Evolutionary conservation across 331 rosid genomes (phyloP).

Genomic region (Acacia pycnantha): DNA sequence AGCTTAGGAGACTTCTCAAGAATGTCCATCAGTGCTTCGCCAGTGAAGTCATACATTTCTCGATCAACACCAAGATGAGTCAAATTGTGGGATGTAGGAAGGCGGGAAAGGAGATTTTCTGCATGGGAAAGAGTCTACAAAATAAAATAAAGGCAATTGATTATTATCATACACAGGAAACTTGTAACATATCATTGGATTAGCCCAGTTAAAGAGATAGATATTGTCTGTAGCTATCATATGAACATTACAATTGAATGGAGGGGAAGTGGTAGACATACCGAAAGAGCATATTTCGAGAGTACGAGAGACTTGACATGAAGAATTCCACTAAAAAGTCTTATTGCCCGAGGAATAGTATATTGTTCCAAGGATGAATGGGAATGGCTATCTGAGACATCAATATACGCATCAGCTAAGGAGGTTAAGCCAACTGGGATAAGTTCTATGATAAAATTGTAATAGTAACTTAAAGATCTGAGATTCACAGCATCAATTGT

Average conservation of each 20-base stretch:
- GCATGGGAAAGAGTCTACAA: neutral
- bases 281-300: neutral
- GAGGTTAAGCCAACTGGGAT: neutral
- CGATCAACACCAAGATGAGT: slow-evolving; percentile 1
- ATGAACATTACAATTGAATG: neutral
- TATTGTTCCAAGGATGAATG: neutral
- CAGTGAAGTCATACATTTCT: neutral
- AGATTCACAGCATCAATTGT: neutral
- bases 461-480: neutral
- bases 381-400: neutral
- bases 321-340: neutral
- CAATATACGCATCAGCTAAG: neutral
- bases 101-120: neutral
- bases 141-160: neutral
- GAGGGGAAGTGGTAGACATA: neutral
- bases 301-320: neutral
- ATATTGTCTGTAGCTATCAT: neutral
- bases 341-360: neutral
- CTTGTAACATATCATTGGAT: neutral
- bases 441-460: neutral
- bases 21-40: neutral
- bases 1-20: slow-evolving; percentile 5
- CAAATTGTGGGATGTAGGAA: slow-evolving; percentile 19
- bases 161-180: neutral
- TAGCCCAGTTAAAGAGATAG: neutral